phyloP scores from a whole-genome alignment of 768 basidiomycete species.

The Tricholoma sp. region DNA sequence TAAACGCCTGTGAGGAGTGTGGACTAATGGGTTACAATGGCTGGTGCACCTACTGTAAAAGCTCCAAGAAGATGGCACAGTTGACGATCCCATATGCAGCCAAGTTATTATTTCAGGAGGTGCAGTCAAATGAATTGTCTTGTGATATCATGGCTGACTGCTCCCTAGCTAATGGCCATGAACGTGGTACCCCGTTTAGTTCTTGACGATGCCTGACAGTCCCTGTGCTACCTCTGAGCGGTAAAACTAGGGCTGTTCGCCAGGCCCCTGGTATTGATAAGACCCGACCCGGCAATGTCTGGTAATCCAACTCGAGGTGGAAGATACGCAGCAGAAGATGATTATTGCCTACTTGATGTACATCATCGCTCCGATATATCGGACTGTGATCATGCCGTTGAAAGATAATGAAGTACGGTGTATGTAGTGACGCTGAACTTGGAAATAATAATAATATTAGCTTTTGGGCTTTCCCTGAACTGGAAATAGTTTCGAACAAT shows the following conservation, averaged over 20 bases:
- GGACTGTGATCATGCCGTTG: not conserved
- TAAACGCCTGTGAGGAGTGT: constrained; percentile 92
- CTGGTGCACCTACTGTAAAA: constrained; percentile 99
- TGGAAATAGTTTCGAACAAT: too few species aligned
- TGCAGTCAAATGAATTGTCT: constrained; percentile 23
- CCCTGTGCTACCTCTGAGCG: not conserved
- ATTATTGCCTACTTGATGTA: not conserved
- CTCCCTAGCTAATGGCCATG: constrained; percentile 86
- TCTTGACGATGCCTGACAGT: constrained; percentile 66
- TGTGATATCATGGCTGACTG: constrained; percentile 1
- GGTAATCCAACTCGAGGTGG: not conserved
- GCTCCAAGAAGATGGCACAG: constrained; percentile 92
- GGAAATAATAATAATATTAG: not conserved
- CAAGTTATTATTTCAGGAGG: constrained; percentile 89
- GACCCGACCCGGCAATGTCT: not conserved
- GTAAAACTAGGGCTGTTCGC: not conserved
- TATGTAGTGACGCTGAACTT: not conserved
- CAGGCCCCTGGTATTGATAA: not conserved
- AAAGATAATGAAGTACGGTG: not conserved
- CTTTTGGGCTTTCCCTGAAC: not conserved
- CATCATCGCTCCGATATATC: not conserved
- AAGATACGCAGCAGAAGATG: not conserved
- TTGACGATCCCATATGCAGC: constrained; percentile 96
- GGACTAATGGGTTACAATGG: constrained; percentile 93
- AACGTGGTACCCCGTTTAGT: constrained; percentile 89